These are phyloP conservation scores for Saccharomycopsis schoenii DNA, from an alignment of 805 yeast species.

Conservation along the genomic window DNA sequence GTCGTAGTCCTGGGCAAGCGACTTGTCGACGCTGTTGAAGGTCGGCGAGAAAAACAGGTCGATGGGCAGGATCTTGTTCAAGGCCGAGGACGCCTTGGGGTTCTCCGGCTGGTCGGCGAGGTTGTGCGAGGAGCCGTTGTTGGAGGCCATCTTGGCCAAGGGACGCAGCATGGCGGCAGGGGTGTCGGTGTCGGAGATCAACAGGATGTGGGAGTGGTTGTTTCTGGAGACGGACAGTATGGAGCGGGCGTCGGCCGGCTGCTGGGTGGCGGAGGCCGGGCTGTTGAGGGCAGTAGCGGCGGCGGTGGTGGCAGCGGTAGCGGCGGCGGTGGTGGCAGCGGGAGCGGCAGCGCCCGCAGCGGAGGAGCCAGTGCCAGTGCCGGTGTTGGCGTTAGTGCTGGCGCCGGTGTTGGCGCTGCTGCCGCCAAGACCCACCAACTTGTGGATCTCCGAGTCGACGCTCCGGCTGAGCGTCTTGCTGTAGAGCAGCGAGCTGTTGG, in stretches of 20 bases:
- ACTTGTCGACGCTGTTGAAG: neutral
- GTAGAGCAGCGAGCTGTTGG: constrained; percentile 9
- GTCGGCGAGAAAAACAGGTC: neutral
- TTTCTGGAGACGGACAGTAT: neutral
- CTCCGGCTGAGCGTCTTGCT: constrained; percentile 1
- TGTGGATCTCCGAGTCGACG: constrained; percentile 4
- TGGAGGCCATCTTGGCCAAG: neutral
- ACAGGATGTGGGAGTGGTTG: constrained; percentile 1
- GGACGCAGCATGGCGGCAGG: neutral
- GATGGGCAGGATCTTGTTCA: neutral
- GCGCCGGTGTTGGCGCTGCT: neutral
- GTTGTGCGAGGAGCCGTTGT: neutral
- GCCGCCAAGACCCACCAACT: neutral
- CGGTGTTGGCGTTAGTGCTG: neutral
- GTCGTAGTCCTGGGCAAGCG: neutral
- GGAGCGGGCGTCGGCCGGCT: neutral
- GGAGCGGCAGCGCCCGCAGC: neutral
- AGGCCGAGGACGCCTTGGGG: neutral
- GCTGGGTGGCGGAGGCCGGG: neutral
- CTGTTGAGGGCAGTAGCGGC: neutral
- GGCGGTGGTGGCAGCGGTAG: too few species aligned
- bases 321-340: neutral
- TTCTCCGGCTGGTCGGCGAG: neutral
- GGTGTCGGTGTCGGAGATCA: neutral
- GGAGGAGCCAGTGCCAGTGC: neutral